These are phyloP conservation scores for Monosporozyma solicola DNA, from an alignment of 805 yeast species.

Conservation along the genomic window DNA sequence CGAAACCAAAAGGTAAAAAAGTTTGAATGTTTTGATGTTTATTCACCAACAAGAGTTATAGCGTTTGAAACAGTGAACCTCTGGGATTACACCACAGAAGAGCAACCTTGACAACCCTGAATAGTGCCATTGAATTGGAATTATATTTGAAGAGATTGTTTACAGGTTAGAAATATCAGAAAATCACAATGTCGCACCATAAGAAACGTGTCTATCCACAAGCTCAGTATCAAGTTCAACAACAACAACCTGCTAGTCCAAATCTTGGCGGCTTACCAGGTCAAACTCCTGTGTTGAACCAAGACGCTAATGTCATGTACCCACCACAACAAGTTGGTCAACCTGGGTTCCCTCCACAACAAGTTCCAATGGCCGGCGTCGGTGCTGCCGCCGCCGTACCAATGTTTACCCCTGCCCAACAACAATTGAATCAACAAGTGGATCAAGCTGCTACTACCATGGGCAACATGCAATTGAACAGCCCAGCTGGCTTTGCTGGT, in stretches of 20 bases:
- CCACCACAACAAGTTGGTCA: not conserved
- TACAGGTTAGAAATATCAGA: not conserved
- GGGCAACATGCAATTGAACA: conserved; percentile 30
- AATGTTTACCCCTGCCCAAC: conserved; percentile 23
- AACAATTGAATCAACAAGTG: conserved; percentile 25
- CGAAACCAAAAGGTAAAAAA: not conserved
- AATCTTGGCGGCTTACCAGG: not conserved
- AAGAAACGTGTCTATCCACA: conserved; percentile 43
- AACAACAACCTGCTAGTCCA: not conserved
- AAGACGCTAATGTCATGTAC: conserved; percentile 1
- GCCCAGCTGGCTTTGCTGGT: conserved; percentile 21
- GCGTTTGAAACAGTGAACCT: not conserved
- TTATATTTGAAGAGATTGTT: not conserved
- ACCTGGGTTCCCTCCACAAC: conserved; percentile 1
- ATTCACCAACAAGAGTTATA: not conserved
- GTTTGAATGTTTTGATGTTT: not conserved
- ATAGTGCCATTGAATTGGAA: not conserved
- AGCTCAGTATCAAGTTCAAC: conserved; percentile 2
- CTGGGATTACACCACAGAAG: not conserved
- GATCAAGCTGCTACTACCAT: conserved; percentile 28
- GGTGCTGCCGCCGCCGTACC: not conserved
- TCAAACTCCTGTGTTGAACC: conserved; percentile 1
- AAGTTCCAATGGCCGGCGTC: not conserved
- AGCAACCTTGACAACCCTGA: not conserved
- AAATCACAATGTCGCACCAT: conserved; percentile 27